These are phyloP conservation scores for Fusarium proliferatum DNA, from an alignment of 2,329 filamentous ascomycete genomes.

Conservation along the genomic window DNA sequence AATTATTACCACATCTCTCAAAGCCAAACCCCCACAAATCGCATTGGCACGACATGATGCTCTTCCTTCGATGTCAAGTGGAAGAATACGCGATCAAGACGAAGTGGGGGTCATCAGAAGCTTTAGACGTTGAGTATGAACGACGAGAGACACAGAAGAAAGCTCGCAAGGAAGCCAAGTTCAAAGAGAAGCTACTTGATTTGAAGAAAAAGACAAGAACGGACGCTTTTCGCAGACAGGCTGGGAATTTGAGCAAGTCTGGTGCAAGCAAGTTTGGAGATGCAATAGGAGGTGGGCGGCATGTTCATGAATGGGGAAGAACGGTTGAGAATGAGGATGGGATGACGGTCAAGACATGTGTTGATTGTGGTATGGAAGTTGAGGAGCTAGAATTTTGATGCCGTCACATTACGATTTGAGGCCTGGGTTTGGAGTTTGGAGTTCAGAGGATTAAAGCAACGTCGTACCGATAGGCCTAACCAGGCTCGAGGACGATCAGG, in stretches of 20 bases:
- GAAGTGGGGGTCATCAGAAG: slow-evolving; percentile 92
- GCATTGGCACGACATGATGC: slow-evolving; percentile 99
- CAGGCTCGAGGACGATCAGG: not conserved
- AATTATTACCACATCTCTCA: slow-evolving; percentile 86
- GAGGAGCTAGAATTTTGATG: slow-evolving; percentile 74
- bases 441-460: not conserved
- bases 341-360: slow-evolving; percentile 82
- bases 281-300: slow-evolving; percentile 74
- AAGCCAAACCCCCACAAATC: slow-evolving; percentile 95
- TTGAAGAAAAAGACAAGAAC: slow-evolving; percentile 93
- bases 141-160: slow-evolving; percentile 83
- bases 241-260: slow-evolving; percentile 66
- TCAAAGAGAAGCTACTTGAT: slow-evolving; percentile 87
- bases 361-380: slow-evolving; percentile 81
- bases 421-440: not conserved
- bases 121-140: slow-evolving; percentile 89
- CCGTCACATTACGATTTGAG: not conserved
- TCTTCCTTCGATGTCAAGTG: slow-evolving; percentile 92
- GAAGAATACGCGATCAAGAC: slow-evolving; percentile 90
- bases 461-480: not conserved
- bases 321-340: slow-evolving; percentile 77
- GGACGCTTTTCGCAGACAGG: slow-evolving; percentile 84
- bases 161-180: slow-evolving; percentile 87
- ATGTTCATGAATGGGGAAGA: slow-evolving; percentile 89
- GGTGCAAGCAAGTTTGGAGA: slow-evolving; percentile 78